Percentiles rank a stretch among this genome's conserved stretches.
Conservation (phyloP, 2,329 filamentous ascomycete species). For the Calonectria fujianensis region DNA sequence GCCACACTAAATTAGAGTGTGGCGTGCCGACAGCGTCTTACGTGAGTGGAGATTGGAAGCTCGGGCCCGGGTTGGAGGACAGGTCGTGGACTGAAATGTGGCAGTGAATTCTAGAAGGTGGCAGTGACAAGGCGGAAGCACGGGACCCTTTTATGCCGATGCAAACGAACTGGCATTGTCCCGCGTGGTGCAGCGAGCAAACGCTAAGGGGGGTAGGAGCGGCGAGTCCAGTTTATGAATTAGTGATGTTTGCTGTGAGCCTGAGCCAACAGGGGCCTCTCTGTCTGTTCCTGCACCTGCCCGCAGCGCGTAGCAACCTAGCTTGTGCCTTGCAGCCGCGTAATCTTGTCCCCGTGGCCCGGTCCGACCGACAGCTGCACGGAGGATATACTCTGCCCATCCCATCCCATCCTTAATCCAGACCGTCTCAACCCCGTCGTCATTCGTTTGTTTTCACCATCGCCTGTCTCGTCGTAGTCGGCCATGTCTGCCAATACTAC, state of each 20-base stretch:
- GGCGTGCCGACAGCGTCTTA: slow-evolving; percentile 13
- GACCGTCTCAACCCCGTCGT: slow-evolving; percentile 13
- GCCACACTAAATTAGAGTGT: slow-evolving; percentile 20
- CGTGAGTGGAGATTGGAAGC: slow-evolving; percentile 9
- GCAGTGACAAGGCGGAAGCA: neutral
- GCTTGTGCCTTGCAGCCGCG: slow-evolving; percentile 24
- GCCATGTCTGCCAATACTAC: slow-evolving; percentile 23
- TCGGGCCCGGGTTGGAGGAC: neutral
- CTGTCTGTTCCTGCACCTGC: neutral
- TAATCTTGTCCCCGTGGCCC: slow-evolving; percentile 17
- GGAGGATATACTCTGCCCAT: slow-evolving; percentile 21
- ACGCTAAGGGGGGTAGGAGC: neutral
- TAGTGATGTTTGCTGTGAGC: slow-evolving; percentile 4
- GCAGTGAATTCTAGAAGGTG: slow-evolving; percentile 11
- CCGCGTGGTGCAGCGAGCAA: neutral
- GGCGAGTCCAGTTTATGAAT: neutral
- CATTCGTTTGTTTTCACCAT: slow-evolving; percentile 14
- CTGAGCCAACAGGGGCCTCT: neutral
- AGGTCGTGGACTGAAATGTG: neutral
- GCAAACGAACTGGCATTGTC: neutral
- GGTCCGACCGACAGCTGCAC: slow-evolving; percentile 9
- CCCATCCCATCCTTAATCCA: slow-evolving; percentile 9
- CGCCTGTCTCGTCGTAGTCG: slow-evolving; percentile 17
- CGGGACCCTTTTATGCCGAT: neutral
- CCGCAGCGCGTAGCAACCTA: neutral